Percentiles rank a stretch among this genome's conserved stretches.
These are phyloP conservation scores for Shiraia bambusicola DNA, from an alignment of 2,329 filamentous ascomycete genomes.

Conservation along the genomic window DNA sequence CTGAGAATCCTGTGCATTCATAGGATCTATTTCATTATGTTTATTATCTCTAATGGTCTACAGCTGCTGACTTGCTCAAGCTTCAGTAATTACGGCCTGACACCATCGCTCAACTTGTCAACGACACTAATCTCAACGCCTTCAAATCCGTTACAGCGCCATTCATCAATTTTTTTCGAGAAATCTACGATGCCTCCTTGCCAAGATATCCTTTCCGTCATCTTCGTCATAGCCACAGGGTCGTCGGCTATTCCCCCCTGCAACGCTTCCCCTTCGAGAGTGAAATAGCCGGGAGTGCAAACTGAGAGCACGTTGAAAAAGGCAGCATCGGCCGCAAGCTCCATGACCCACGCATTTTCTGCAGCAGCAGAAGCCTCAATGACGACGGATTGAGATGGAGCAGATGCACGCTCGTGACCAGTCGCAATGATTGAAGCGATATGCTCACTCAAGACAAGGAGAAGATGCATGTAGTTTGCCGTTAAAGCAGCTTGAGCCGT, in stretches of 20 bases:
- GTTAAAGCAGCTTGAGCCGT: conserved; percentile 4
- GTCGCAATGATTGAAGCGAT: conserved; percentile 7
- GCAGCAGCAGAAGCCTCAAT: conserved; percentile 9
- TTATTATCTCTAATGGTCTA: too few relatives aligned
- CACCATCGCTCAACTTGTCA: not conserved
- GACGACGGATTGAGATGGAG: not conserved
- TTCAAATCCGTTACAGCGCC: conserved; percentile 10
- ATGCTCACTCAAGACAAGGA: conserved; percentile 10
- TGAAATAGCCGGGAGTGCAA: conserved; percentile 12
- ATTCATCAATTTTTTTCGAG: conserved; percentile 5
- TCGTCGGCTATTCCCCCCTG: conserved; percentile 8
- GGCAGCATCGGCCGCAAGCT: conserved; percentile 7
- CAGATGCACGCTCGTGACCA: not conserved
- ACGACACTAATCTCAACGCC: conserved; percentile 7
- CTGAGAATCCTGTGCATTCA: too few relatives aligned
- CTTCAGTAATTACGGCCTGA: too few relatives aligned
- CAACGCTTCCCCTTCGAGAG: conserved; percentile 9
- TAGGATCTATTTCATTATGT: too few relatives aligned
- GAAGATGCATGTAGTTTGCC: conserved; percentile 7
- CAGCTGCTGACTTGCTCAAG: too few relatives aligned
- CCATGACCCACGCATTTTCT: conserved; percentile 12
- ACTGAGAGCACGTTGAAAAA: conserved; percentile 4
- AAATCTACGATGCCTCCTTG: conserved; percentile 8
- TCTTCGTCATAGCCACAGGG: conserved; percentile 11
- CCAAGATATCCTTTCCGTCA: conserved; percentile 9